A percentile compares a stretch with the other conserved stretches of the same genome.
Conservation (phyloP, 2,329 filamentous ascomycete species). For the Apiospora sp. region DNA sequence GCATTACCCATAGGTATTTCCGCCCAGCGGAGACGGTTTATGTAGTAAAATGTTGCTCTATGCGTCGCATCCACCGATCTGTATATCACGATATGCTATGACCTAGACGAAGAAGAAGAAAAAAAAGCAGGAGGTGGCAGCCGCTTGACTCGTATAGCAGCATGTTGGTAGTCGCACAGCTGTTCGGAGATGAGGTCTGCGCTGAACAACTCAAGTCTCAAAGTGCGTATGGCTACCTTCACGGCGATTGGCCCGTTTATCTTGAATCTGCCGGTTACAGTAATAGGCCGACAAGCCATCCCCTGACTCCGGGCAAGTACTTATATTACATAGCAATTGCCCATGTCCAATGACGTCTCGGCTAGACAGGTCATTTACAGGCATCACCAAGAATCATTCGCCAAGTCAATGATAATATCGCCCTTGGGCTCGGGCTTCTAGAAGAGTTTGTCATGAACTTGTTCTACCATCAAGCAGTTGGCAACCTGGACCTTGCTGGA, state of each 20-base stretch:
- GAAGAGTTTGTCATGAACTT: background rate
- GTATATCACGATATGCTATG: conserved; percentile 17
- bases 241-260: conserved; percentile 13
- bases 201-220: background rate
- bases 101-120: no score
- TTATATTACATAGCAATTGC: background rate
- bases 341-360: conserved; percentile 20
- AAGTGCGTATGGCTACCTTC: background rate
- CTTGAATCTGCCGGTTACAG: conserved; percentile 19
- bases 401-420: background rate
- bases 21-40: background rate
- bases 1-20: background rate
- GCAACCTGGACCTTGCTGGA: background rate
- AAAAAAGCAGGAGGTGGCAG: background rate
- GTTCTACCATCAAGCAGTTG: background rate
- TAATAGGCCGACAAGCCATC: background rate
- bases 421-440: background rate
- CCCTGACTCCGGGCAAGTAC: background rate
- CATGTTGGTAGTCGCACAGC: background rate
- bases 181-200: conserved; percentile 11
- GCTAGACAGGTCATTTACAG: background rate
- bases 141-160: background rate
- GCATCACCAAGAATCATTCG: background rate
- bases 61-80: background rate
- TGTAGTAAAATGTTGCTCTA: background rate